Percentiles rank a stretch among this genome's conserved stretches.
Evolutionary conservation across 768 basidiomycete species (phyloP).

Genomic region (Collybia nuda): DNA sequence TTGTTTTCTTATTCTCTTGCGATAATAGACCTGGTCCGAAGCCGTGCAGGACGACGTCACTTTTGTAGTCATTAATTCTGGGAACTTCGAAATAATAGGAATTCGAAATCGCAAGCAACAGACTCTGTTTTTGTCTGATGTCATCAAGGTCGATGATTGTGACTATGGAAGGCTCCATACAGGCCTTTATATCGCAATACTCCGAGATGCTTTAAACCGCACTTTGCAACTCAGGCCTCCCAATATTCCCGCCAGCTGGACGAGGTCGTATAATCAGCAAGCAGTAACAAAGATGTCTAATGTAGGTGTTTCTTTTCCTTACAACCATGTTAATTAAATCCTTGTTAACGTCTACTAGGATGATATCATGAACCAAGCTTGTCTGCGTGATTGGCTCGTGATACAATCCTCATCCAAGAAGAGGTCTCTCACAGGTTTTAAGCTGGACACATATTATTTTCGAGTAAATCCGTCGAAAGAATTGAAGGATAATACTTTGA

Average conservation of each 20-base stretch:
- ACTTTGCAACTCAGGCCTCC: neutral
- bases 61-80: conserved; percentile 15
- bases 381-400: neutral
- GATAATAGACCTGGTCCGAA: conserved; percentile 13
- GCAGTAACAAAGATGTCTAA: neutral
- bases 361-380: neutral
- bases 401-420: neutral
- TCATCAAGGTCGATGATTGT: conserved; percentile 1
- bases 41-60: conserved; percentile 13
- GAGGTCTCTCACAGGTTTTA: neutral
- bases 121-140: conserved; percentile 11
- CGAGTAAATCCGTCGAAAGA: no score
- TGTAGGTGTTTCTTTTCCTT: neutral
- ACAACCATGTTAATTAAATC: neutral
- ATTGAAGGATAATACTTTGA: no score
- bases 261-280: neutral
- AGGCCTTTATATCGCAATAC: conserved; percentile 13
- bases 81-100: conserved; percentile 14
- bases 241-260: neutral
- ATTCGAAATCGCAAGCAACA: conserved; percentile 10
- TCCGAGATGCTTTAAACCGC: conserved; percentile 11
- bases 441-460: neutral
- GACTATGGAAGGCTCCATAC: conserved; percentile 15
- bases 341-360: neutral
- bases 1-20: neutral